Percentiles rank a stretch among this genome's conserved stretches.
Evolutionary conservation across 371 early-diverging fungal species (phyloP).

Genomic region (Actinomucor elegans): DNA sequence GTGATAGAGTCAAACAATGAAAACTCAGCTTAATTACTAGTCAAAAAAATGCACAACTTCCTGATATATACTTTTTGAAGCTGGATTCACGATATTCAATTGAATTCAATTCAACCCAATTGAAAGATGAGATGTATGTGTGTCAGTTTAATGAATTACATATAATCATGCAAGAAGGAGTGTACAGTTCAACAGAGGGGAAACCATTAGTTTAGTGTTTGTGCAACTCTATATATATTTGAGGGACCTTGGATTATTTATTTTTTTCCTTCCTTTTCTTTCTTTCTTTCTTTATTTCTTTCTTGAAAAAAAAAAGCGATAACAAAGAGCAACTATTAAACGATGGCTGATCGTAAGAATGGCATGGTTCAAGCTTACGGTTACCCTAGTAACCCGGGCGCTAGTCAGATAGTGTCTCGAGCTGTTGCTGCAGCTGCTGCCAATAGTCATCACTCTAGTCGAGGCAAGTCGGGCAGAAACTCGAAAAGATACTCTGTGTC

Average conservation of each 20-base stretch:
- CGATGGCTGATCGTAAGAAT: constrained; percentile 38
- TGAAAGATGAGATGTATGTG: no score
- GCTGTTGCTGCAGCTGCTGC: constrained; percentile 52
- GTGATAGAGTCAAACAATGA: no score
- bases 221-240: no score
- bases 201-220: no score
- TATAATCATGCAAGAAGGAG: no score
- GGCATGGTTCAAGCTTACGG: constrained; percentile 51
- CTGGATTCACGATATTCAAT: no score
- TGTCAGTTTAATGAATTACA: no score
- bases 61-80: no score
- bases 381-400: constrained; percentile 33
- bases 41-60: no score
- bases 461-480: constrained; percentile 32
- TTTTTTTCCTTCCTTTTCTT: not conserved
- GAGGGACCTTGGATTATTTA: not conserved
- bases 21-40: no score
- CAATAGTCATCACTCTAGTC: constrained; percentile 41
- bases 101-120: no score
- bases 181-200: no score
- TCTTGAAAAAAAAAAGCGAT: not conserved
- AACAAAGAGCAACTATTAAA: not conserved
- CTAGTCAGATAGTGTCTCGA: constrained; percentile 39
- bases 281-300: not conserved
- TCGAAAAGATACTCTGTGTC: constrained; percentile 81